A percentile compares a stretch with the other conserved stretches of the same genome.
Evolutionary conservation across 495 filamentous ascomycete species (phyloP).

Genomic region (Trichoderma gamsii): DNA sequence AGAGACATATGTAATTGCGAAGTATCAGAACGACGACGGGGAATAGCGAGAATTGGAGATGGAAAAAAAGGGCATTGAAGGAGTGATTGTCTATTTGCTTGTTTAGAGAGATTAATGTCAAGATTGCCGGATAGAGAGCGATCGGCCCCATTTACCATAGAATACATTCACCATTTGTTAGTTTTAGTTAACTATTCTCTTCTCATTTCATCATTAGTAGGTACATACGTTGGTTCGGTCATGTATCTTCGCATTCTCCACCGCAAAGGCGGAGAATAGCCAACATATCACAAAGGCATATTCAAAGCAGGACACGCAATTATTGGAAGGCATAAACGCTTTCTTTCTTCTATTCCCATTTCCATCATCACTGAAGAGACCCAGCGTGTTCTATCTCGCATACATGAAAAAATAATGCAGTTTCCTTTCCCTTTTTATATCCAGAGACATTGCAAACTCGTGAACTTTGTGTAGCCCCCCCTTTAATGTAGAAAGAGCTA

Average conservation of each 20-base stretch:
- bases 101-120: conserved; percentile 7
- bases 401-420: neutral
- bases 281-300: neutral
- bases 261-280: too few species aligned
- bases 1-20: neutral
- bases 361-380: conserved; percentile 9
- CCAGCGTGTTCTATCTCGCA: conserved; percentile 5
- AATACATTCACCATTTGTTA: neutral
- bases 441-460: neutral
- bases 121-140: conserved; percentile 14
- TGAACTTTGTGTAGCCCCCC: neutral
- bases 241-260: neutral
- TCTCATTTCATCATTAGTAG: neutral
- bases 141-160: neutral
- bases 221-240: neutral
- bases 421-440: neutral
- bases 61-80: neutral
- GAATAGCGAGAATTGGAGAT: neutral
- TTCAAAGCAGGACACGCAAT: neutral
- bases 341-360: conserved; percentile 9
- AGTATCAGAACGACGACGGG: neutral
- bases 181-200: neutral
- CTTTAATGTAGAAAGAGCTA: neutral
- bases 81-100: neutral
- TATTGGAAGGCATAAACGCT: conserved; percentile 3